phyloP scores from a whole-genome alignment of 306 rosid species.

The Castanea mollissima region DNA sequence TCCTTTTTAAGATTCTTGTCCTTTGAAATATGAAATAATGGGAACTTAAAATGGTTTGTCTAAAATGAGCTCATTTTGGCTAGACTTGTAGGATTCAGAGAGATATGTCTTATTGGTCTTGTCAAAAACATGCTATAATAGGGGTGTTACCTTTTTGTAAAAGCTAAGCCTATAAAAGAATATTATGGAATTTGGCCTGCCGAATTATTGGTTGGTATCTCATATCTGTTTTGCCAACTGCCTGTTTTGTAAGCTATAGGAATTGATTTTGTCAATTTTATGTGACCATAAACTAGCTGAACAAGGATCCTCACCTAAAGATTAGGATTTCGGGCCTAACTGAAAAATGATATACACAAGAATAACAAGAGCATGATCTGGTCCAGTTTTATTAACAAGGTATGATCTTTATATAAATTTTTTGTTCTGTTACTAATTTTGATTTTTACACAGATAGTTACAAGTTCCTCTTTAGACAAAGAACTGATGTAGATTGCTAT shows the following conservation, averaged over 20 bases:
- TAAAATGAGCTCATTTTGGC: background rate
- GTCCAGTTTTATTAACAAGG: background rate
- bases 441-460: background rate
- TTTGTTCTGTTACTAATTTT: background rate
- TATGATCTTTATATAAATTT: background rate
- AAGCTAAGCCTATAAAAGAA: background rate
- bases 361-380: background rate
- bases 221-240: background rate
- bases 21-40: background rate
- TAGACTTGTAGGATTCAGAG: background rate
- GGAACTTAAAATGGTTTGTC: background rate
- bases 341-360: background rate
- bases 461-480: background rate
- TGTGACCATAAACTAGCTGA: conserved; percentile 10
- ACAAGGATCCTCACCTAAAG: conserved; percentile 1
- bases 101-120: background rate
- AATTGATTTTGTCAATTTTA: background rate
- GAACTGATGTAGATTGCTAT: background rate
- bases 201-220: background rate
- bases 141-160: background rate
- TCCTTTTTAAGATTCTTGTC: background rate
- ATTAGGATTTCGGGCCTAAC: background rate
- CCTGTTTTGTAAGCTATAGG: conserved; percentile 8
- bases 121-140: background rate
- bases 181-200: conserved; percentile 1